Conservation (phyloP, 441 rosid species). For the Jatropha multifida region DNA sequence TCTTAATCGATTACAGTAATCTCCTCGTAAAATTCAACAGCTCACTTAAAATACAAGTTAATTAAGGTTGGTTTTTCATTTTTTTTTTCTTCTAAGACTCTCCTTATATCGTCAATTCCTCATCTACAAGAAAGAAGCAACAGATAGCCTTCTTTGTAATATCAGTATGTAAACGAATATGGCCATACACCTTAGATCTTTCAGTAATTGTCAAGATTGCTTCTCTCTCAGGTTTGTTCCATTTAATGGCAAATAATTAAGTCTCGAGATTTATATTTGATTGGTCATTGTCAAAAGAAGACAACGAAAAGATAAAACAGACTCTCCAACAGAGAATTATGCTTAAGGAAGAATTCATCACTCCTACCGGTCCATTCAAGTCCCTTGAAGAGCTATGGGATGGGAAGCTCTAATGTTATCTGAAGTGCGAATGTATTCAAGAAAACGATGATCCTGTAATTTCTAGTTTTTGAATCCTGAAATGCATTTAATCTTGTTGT, state of each 20-base stretch:
- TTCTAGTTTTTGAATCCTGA: background rate
- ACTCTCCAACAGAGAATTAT: slow-evolving; percentile 22
- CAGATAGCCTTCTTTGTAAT: background rate
- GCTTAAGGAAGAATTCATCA: slow-evolving; percentile 13
- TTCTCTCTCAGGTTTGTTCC: background rate
- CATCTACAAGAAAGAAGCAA: background rate
- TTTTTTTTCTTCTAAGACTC: slow-evolving; percentile 15
- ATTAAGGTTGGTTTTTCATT: background rate
- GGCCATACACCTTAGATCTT: too few relatives aligned
- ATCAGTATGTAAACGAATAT: background rate
- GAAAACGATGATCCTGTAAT: too few relatives aligned
- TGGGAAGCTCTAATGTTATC: background rate
- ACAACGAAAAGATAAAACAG: slow-evolving; percentile 23
- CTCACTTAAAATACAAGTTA: background rate
- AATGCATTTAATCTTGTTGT: background rate
- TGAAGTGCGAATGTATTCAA: too few relatives aligned
- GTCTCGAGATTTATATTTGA: slow-evolving; percentile 18
- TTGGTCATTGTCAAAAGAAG: slow-evolving; percentile 25
- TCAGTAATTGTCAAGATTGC: too few relatives aligned
- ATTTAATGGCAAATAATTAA: background rate
- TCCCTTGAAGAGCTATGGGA: slow-evolving; percentile 27
- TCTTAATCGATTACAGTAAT: too few relatives aligned
- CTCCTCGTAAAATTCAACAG: background rate
- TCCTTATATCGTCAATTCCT: background rate
- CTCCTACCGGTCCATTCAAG: slow-evolving; percentile 28